Base-by-base conservation (phyloP, 176 grass and related monocot species). In the Raddia guianensis region DNA sequence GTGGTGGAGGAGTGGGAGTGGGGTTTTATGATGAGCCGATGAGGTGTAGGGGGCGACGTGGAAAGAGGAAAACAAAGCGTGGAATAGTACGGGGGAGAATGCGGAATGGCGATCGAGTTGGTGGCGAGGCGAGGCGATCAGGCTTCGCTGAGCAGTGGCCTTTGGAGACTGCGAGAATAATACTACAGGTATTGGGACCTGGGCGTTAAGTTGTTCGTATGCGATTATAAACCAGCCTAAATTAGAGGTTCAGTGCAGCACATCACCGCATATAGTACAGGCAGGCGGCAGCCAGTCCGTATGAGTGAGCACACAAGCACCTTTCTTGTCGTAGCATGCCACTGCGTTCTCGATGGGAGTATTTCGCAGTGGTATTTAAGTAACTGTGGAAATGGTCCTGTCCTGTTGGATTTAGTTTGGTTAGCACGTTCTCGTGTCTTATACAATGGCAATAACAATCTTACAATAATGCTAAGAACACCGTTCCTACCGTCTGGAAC, bases 11-110 rank as follows among this genome's bases (percentile, higher is more conserved):
- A 45, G 78, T 21, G 83, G 83, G 78, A 52, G 73, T 2, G 75
- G 87, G 75, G 0, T 85, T 90, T 90, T 90, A 90, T 83, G 88
- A 83, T 90, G 83, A 48, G 75, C 18, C 5, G 68, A 77, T 42
- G 85, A 74, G 59, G 70, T 50, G 77, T 15, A 19, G 60, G 69
- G 12, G 59, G 37, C 63, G 18, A 71, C 64, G 66, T 77, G 79
- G 49, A 86, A 66, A 71, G 77, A 73, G 69, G 15, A 8, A 40
- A 85, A 80, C 48, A 37, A 58, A 54, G 42, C 66, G 54, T 61
- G 82, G 76, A 68, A 88, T 46, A 72, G 46, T 46, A 18, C 56
- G 18, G 34, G 0, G 40, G 32, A 9, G 9, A 18, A 10, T 19
- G 12, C 34, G 12, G 65, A 49, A 59, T 16, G 67, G 43, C 9